Base-by-base conservation (phyloP, 2,329 filamentous ascomycete genomes). In the Aspergillus ochraceus region DNA sequence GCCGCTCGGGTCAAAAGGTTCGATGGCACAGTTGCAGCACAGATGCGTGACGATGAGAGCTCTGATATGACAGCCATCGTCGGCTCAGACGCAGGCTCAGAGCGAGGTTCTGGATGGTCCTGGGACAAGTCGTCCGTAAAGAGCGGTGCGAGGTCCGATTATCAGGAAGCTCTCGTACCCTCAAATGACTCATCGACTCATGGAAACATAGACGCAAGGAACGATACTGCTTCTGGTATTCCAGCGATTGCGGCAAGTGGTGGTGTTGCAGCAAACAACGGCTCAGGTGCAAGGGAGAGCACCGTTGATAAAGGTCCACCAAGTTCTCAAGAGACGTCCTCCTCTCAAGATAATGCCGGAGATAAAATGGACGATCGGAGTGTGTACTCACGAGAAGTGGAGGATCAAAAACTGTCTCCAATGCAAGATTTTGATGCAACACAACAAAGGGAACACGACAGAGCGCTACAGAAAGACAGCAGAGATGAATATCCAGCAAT, bases 61-160 rank as follows among this genome's bases (percentile, higher is more conserved):
- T 91, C 88, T 2, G 90, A 90, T 1, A 80, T 90, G 20, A 90
- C 88, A 3, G 90, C 90, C 30, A 70, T 78, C 68, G 66, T 80
- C 63, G 71, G 74, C 32, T 73, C 71, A 3, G 72, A 79, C 49
- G 64, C 65, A 24, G 67, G 65, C 53, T 73, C 72, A 11, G 71
- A 74, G 60, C 60, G 69, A 42, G 49, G 75, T 39, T 71, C 73
- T 58, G 68, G 75, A 20, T 70, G 70, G 10, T 52, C 70, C 14
- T 59, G 70, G 52, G 70, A 65, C 50, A 65, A 64, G 29, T 50
- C 70, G 6, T 75, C 74, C 10, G 64, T 63, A 54, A 64, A 60
- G 11, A 70, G 54, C 50, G 63, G 62, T 12, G 55, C 29, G 22
- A 63, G 56, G 3, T 50, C 53, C 30, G 54, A 55, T 30, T 68